Evolutionary conservation across 2,329 filamentous ascomycete genomes (phyloP).

Genomic region (Biscogniauxia sp.): DNA sequence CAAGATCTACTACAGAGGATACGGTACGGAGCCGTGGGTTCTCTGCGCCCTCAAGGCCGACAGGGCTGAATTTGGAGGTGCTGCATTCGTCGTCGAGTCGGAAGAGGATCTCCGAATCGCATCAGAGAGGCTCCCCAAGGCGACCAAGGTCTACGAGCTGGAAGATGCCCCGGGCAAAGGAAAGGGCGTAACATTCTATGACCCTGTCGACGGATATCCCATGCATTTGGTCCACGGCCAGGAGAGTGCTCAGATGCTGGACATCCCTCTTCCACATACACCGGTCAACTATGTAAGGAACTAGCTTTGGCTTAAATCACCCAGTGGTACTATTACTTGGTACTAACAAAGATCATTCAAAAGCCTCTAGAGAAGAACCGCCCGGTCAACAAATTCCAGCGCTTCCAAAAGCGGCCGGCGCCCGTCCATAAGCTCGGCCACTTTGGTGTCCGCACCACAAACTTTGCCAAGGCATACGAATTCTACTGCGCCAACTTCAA

Average conservation of each 20-base stretch:
- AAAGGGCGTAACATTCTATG: conserved; percentile 49
- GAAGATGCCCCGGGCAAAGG: conserved; percentile 53
- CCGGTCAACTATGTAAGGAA: conserved; percentile 44
- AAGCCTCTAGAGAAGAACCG: conserved; percentile 48
- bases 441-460: conserved; percentile 52
- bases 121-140: conserved; percentile 43
- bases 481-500: conserved; percentile 53
- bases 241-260: conserved; percentile 34
- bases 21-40: conserved; percentile 59
- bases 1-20: conserved; percentile 59
- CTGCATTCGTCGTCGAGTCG: conserved; percentile 56
- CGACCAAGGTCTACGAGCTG: conserved; percentile 47
- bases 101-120: conserved; percentile 54
- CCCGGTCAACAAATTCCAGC: conserved; percentile 46
- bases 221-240: conserved; percentile 59
- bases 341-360: conserved; percentile 2
- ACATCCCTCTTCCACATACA: conserved; percentile 39
- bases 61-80: conserved; percentile 53
- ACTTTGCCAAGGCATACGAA: conserved; percentile 47
- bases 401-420: conserved; percentile 49
- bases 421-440: conserved; percentile 54
- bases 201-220: conserved; percentile 54
- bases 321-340: neutral
- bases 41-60: conserved; percentile 50
- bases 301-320: no score